Percentiles rank a stretch among this genome's conserved stretches.
Evolutionary conservation across 2,329 filamentous ascomycete genomes (phyloP).

Genomic region (Cercospora janseana): DNA sequence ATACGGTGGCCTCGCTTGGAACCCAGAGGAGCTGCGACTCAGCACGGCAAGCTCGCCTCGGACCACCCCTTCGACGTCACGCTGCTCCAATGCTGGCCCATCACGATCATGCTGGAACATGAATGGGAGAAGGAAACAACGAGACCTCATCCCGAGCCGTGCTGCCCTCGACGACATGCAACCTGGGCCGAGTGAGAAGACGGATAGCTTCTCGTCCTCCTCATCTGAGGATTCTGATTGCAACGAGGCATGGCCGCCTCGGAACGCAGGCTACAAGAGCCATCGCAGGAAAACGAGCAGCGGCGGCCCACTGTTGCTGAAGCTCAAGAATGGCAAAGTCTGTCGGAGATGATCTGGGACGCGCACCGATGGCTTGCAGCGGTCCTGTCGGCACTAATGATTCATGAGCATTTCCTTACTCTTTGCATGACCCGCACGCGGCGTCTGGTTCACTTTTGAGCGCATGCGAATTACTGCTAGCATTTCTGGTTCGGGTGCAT

Average conservation of each 20-base stretch:
- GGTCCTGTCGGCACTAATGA: background rate
- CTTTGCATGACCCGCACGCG: no score
- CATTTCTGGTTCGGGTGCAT: no score
- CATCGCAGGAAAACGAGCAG: background rate
- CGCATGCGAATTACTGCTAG: no score
- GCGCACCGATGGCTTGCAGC: background rate
- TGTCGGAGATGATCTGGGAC: background rate
- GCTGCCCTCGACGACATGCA: background rate
- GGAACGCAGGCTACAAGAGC: background rate
- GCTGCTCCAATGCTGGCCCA: background rate
- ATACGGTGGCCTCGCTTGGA: conserved; percentile 9
- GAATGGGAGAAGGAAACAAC: background rate
- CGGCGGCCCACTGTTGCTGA: background rate
- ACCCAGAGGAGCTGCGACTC: background rate
- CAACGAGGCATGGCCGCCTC: background rate
- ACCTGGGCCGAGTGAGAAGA: background rate
- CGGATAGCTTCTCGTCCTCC: background rate
- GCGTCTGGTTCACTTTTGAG: no score
- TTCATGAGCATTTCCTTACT: no score
- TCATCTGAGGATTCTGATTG: background rate
- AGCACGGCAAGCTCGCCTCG: background rate
- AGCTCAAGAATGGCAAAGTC: background rate
- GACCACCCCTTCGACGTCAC: background rate
- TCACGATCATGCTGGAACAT: conserved; percentile 1
- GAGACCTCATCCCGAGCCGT: background rate